Evolutionary conservation across 2,329 filamentous ascomycete species (phyloP).

Genomic region (Xylaria multiplex): DNA sequence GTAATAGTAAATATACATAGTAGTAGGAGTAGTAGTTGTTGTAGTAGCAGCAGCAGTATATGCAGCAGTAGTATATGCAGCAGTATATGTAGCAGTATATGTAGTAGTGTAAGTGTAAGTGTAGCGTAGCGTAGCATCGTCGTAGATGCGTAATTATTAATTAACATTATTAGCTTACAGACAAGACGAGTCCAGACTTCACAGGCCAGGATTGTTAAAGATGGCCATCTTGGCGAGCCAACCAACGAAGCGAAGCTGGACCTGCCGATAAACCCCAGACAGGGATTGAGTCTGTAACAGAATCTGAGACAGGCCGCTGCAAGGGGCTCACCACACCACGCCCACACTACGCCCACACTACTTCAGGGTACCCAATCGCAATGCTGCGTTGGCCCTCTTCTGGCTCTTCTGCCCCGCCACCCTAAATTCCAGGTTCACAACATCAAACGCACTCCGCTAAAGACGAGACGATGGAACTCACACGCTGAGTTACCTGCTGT

Average conservation of each 20-base stretch:
- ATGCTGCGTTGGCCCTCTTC: neutral
- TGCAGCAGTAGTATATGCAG: too few species aligned
- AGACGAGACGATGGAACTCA: slow-evolving; percentile 49
- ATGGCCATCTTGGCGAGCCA: slow-evolving; percentile 27
- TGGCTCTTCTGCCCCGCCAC: slow-evolving; percentile 40
- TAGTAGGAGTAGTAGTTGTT: too few species aligned
- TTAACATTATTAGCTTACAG: neutral
- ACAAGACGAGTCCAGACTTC: slow-evolving; percentile 26
- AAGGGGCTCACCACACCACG: slow-evolving; percentile 36
- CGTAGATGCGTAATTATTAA: too few species aligned
- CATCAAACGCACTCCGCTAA: slow-evolving; percentile 56
- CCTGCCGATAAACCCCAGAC: slow-evolving; percentile 35
- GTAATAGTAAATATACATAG: too few species aligned
- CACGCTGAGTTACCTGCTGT: neutral
- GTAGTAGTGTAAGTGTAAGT: too few species aligned
- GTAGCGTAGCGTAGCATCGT: too few species aligned
- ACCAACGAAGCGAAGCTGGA: slow-evolving; percentile 24
- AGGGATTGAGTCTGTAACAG: slow-evolving; percentile 42
- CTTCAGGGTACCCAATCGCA: slow-evolving; percentile 25
- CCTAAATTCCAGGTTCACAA: slow-evolving; percentile 56
- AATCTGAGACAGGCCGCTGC: slow-evolving; percentile 41
- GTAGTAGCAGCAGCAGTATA: too few species aligned
- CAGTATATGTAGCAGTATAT: too few species aligned
- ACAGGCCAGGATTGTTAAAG: slow-evolving; percentile 15
- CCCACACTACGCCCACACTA: slow-evolving; percentile 1